Evolutionary conservation across 495 filamentous ascomycete genomes (phyloP).

Genomic region (Lepraria neglecta): DNA sequence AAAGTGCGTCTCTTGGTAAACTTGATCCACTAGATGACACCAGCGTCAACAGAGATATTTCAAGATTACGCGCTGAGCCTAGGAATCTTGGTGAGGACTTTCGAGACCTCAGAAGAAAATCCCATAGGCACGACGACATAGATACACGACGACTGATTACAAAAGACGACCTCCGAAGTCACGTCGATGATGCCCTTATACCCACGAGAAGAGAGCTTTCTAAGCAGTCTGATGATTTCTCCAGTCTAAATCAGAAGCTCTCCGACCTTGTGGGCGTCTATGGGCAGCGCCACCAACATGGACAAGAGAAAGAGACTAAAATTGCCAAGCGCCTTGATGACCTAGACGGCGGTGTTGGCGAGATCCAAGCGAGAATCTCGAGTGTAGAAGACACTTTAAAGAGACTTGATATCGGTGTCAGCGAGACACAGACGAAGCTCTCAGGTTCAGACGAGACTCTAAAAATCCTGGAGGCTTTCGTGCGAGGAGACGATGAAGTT

Average conservation of each 20-base stretch:
- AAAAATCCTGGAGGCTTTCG: background rate
- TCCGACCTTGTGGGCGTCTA: background rate
- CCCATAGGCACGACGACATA: background rate
- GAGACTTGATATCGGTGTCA: background rate
- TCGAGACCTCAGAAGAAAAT: background rate
- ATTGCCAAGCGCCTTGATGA: too few species aligned
- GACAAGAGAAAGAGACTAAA: background rate
- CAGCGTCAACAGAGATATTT: slow-evolving; percentile 1
- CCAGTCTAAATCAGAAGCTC: background rate
- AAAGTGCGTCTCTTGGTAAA: background rate
- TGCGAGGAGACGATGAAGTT: background rate
- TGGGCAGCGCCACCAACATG: background rate
- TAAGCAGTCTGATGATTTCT: background rate
- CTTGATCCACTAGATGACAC: background rate
- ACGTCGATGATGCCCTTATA: slow-evolving; percentile 5
- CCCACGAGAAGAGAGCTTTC: background rate
- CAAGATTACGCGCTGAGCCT: background rate
- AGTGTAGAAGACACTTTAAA: too few species aligned
- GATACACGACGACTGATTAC: background rate
- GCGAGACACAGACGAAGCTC: background rate
- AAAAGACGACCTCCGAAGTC: slow-evolving; percentile 1
- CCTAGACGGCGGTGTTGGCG: too few species aligned
- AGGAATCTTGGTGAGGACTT: background rate
- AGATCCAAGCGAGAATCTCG: too few species aligned
- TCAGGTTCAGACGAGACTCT: background rate